Evolutionary conservation across 1,284 basidiomycete genomes (phyloP).

Genomic region (Leccinum subrobustum): DNA sequence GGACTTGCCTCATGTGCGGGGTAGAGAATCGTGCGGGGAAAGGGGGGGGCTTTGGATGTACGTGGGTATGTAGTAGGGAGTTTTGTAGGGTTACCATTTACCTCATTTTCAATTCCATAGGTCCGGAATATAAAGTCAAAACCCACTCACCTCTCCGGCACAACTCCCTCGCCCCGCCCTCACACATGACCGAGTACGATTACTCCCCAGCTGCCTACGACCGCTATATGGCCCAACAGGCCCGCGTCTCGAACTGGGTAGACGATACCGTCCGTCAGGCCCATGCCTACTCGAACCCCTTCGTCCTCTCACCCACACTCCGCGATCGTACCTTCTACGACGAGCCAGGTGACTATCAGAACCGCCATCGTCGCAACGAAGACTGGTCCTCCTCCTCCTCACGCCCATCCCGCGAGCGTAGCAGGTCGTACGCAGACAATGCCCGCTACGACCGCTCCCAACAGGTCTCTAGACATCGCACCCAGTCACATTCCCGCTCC

Average conservation of each 20-base stretch:
- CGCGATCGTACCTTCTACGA: constrained; percentile 35
- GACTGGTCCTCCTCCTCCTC: constrained; percentile 26
- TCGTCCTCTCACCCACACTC: constrained; percentile 28
- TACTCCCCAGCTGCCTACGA: constrained; percentile 52
- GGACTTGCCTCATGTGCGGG: not conserved
- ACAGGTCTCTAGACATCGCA: constrained; percentile 20
- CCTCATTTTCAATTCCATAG: not conserved
- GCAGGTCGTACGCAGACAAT: constrained; percentile 27
- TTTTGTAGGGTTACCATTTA: not conserved
- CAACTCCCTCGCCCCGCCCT: constrained; percentile 6
- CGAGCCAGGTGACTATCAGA: not conserved
- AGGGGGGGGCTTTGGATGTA: not conserved
- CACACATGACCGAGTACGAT: constrained; percentile 54
- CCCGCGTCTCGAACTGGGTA: constrained; percentile 46
- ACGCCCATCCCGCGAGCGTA: constrained; percentile 24
- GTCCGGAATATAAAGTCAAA: not conserved
- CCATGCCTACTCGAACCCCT: constrained; percentile 31
- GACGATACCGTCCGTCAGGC: constrained; percentile 25
- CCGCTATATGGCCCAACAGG: constrained; percentile 41
- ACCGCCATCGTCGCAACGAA: constrained; percentile 13
- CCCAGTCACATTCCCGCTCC: constrained; percentile 28
- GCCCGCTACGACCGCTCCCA: constrained; percentile 18
- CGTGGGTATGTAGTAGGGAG: not conserved
- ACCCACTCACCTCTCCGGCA: not conserved
- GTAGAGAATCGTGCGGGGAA: not conserved